Conservation (phyloP, 2,329 filamentous ascomycete genomes). For the Pleomassaria siparia region DNA sequence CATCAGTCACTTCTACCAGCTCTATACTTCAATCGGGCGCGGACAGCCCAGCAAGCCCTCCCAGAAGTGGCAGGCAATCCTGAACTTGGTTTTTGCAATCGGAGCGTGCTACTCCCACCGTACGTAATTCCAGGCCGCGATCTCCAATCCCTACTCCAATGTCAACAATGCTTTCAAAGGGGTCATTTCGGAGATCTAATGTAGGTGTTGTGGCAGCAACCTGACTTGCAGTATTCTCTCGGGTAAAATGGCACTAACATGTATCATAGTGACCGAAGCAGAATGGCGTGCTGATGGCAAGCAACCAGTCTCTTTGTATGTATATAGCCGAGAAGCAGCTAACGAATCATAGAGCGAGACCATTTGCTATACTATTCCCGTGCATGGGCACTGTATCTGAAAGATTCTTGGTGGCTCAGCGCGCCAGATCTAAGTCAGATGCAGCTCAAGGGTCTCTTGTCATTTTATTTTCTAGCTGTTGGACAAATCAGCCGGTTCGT, state of each 20-base stretch:
- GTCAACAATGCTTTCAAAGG: not conserved
- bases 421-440: conserved; percentile 42
- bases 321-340: not conserved
- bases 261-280: conserved; percentile 25
- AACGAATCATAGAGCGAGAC: conserved; percentile 19
- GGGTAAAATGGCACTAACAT: too few species aligned
- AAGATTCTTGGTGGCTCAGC: conserved; percentile 21
- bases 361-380: conserved; percentile 43
- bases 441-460: conserved; percentile 40
- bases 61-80: conserved; percentile 38
- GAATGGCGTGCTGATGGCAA: conserved; percentile 23
- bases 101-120: conserved; percentile 38
- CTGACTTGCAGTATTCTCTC: not conserved
- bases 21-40: conserved; percentile 22
- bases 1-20: conserved; percentile 33
- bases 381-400: conserved; percentile 35
- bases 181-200: not conserved
- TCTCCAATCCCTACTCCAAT: not conserved
- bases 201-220: not conserved
- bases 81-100: conserved; percentile 47
- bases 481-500: conserved; percentile 45
- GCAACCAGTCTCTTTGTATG: not conserved
- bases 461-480: conserved; percentile 43
- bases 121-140: not conserved
- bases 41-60: conserved; percentile 14